These are phyloP conservation scores for Hamamelis virginiana DNA, from an alignment of 164 flowering plant genomes.

Conservation along the genomic window DNA sequence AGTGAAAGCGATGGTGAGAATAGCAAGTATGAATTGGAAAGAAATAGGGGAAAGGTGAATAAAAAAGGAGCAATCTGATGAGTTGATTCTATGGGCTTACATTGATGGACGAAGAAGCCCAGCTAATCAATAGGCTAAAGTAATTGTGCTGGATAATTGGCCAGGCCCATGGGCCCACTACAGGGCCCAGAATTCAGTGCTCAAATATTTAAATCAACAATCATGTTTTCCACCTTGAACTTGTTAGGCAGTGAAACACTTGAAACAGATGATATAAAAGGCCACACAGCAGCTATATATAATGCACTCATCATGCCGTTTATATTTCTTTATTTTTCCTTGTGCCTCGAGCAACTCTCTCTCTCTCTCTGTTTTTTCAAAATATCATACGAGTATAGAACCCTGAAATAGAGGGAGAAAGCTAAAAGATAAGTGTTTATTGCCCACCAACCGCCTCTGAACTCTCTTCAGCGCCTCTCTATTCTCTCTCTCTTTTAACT, in stretches of 20 bases:
- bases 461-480: background rate
- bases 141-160: too few relatives aligned
- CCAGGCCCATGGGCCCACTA: background rate
- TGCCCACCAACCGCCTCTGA: slow-evolving; percentile 23
- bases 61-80: too few relatives aligned
- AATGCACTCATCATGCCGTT: too few relatives aligned
- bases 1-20: too few relatives aligned
- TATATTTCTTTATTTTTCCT: background rate
- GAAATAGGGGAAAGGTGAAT: too few relatives aligned
- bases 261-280: background rate
- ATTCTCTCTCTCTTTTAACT: slow-evolving; percentile 7
- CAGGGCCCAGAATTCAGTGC: background rate
- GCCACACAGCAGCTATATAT: too few relatives aligned
- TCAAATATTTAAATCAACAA: background rate
- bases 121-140: too few relatives aligned
- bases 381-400: slow-evolving; percentile 1
- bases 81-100: too few relatives aligned
- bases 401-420: slow-evolving; percentile 8
- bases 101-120: too few relatives aligned
- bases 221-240: background rate
- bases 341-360: slow-evolving; percentile 1
- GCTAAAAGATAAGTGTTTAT: slow-evolving; percentile 8
- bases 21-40: too few relatives aligned
- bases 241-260: slow-evolving; percentile 1
- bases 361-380: background rate